Evolutionary conservation across 305 asterid genomes (phyloP).

Genomic region (Euphrasia arctica): DNA sequence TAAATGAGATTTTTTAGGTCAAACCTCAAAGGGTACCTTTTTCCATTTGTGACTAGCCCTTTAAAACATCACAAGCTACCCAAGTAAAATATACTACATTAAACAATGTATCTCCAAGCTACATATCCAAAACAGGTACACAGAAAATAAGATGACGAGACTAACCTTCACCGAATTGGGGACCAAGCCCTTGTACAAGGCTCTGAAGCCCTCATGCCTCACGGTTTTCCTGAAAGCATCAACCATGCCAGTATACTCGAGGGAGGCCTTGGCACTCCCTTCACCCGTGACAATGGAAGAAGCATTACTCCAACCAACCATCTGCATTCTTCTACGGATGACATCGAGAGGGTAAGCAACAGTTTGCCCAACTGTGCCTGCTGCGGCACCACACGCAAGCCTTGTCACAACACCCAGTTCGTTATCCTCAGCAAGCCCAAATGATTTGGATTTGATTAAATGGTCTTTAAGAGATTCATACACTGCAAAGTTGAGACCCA

Average conservation of each 20-base stretch:
- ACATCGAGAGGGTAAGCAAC: slow-evolving; percentile 98
- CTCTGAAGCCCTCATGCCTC: slow-evolving; percentile 81
- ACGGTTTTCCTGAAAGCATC: slow-evolving; percentile 97
- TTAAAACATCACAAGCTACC: not conserved
- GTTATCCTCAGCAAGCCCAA: slow-evolving; percentile 70
- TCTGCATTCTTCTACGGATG: slow-evolving; percentile 98
- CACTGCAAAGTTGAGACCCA: slow-evolving; percentile 97
- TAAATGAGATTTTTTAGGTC: no score
- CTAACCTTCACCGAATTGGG: slow-evolving; percentile 98
- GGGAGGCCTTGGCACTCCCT: slow-evolving; percentile 65
- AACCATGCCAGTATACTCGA: slow-evolving; percentile 86
- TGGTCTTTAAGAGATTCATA: slow-evolving; percentile 94
- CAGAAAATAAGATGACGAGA: slow-evolving; percentile 20
- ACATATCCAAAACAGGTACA: not conserved
- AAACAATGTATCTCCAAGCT: not conserved
- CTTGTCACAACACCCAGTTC: slow-evolving; percentile 86
- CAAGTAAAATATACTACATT: not conserved
- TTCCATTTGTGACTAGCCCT: not conserved
- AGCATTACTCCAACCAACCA: slow-evolving; percentile 97
- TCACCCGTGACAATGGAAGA: slow-evolving; percentile 80
- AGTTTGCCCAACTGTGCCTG: slow-evolving; percentile 98
- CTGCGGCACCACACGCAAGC: slow-evolving; percentile 96
- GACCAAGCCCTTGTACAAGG: slow-evolving; percentile 94
- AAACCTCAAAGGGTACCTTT: not conserved
- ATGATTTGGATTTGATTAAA: slow-evolving; percentile 62